phyloP scores from a whole-genome alignment of 23 red algal genomes.

The Cyanidium caldarium region DNA sequence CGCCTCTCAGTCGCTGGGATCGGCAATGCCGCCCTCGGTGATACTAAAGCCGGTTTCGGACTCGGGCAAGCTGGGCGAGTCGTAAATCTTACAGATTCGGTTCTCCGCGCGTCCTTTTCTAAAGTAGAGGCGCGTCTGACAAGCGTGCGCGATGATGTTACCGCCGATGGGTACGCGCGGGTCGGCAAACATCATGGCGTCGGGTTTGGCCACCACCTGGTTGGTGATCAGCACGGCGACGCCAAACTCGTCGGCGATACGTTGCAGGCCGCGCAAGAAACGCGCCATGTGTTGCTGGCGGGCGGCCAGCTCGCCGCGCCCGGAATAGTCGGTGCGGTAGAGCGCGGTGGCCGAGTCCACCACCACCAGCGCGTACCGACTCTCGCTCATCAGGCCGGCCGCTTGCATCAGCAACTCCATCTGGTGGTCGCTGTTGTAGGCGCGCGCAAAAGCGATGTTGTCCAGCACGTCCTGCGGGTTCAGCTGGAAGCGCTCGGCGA shows the following conservation, averaged over 20 bases:
- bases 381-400: constrained; percentile 74
- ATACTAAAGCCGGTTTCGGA: constrained; percentile 84
- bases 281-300: constrained; percentile 92
- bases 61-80: constrained; percentile 81
- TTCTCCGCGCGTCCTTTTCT: constrained; percentile 82
- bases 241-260: constrained; percentile 94
- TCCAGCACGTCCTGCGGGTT: constrained; percentile 81
- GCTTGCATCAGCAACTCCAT: constrained; percentile 71
- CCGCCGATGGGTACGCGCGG: constrained; percentile 92
- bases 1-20: constrained; percentile 43
- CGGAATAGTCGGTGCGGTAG: constrained; percentile 91
- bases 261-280: constrained; percentile 79
- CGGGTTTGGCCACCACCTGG: constrained; percentile 94
- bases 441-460: constrained; percentile 83
- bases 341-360: constrained; percentile 90
- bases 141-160: constrained; percentile 97
- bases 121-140: constrained; percentile 76
- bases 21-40: constrained; percentile 67
- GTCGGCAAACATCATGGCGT: constrained; percentile 91
- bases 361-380: constrained; percentile 71
- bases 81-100: constrained; percentile 91
- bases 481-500: constrained; percentile 73
- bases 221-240: constrained; percentile 93
- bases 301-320: constrained; percentile 82
- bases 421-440: constrained; percentile 96